Base-by-base conservation (phyloP, 2,329 filamentous ascomycete species). In the Diaporthe ilicicola region DNA sequence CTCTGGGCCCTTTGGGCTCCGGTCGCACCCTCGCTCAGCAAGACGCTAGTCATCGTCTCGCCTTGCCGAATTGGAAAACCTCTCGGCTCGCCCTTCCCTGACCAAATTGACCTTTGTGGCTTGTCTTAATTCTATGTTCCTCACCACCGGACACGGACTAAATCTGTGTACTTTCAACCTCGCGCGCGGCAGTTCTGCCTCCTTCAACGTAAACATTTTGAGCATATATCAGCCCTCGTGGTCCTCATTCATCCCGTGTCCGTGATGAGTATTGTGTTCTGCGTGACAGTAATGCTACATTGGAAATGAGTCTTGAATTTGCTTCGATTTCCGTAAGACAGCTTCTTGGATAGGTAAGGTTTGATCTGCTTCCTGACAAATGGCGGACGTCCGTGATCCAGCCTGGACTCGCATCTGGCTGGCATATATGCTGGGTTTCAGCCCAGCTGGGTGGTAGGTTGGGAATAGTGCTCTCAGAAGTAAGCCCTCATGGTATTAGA, bases 141-240 rank as follows among this genome's bases (percentile, higher is more conserved):
- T 6, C 27, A 24, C 56, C 55, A 13, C 42, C 22, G 12, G 27
- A 24, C 24, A 62, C 27, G 10, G 12, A 22, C 19, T 27, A 62
- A 24, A 29, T 34, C 42, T 17, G 42, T 64, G 59, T 29, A n/a
- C 29, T 37, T 50, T 19, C 22, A 19, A 19, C 32, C 44, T 50
- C 59, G 42, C 59, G 59, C 59, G 59, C 59, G 59, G 59, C 29
- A 64, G 46, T 50, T 44, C 59, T 50, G 59, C 59, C 44, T 64
- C 59, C 17, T 50, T 37, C 29, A 4, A 24, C 22, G 17, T 37
- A 64, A 12, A 50, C 29, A 17, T 9, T 64, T 64, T 19, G n/a
- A 24, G 22, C 24, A 64, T 64, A 12, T 2, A 15, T 34, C 27
- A 48, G 59, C 59, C 22, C 42, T 62, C 59, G 59, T 48, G 44